phyloP scores from a whole-genome alignment of 78 protist genomes.

The Dictyostelium purpureum region DNA sequence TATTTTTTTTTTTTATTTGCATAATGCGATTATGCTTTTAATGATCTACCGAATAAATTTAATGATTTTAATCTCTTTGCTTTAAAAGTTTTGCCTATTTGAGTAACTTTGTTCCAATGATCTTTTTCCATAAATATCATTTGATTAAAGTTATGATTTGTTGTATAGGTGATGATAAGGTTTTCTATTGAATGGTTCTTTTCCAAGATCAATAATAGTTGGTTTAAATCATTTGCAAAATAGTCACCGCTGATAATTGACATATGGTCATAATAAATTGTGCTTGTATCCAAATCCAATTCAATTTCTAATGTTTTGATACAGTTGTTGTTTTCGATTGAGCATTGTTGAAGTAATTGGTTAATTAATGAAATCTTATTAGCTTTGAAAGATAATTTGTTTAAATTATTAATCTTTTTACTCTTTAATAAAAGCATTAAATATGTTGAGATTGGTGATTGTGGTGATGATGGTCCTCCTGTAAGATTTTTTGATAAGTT shows the following conservation, averaged over 20 bases:
- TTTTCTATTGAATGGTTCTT: constrained; percentile 6
- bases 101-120: not conserved
- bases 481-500: too few relatives aligned
- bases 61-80: constrained; percentile 7
- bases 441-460: not conserved
- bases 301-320: not conserved
- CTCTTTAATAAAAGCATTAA: not conserved
- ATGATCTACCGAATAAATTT: not conserved
- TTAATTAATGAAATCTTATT: not conserved
- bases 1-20: not conserved
- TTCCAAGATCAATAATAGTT: not conserved
- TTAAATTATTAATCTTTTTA: not conserved
- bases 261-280: constrained; percentile 4
- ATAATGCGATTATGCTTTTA: not conserved
- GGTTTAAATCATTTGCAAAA: not conserved
- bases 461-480: not conserved
- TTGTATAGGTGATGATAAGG: not conserved
- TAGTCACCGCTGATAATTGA: not conserved
- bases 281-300: not conserved
- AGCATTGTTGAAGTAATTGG: not conserved
- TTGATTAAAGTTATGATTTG: not conserved
- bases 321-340: not conserved
- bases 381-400: not conserved
- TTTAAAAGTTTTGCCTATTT: not conserved
- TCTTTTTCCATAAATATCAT: constrained; percentile 5